Base-by-base conservation (phyloP, 208 protist species). In the Trypanosoma scelopori region DNA sequence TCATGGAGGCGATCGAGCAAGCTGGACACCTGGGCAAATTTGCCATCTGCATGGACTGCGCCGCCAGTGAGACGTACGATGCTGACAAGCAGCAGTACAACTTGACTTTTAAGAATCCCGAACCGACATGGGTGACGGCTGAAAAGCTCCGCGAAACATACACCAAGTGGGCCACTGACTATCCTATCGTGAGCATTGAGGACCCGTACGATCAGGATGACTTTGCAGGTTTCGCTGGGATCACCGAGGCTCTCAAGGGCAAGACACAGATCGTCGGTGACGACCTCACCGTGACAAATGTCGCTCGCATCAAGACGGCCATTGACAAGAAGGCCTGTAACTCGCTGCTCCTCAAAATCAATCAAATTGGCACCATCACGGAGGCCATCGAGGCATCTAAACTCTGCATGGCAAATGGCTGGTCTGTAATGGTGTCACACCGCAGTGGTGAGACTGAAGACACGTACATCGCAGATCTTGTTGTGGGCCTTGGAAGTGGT, bases 191-290 rank as follows among this genome's bases (percentile, higher is more conserved):
- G 67, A 99, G 97, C 32, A 99, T 99, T 76, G 99, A 99, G 90
- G 99, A 99, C 82, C 97, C 97, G 15, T 99, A 99, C 74, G 98
- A 98, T 72, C 87, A 99, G 85, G 96, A 99, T 78, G 98, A 99
- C 86, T 99, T 94, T 71, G 96, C 96, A 49, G 78, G 85, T 43
- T 99, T 93, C 51, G 70, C 70, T 28, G 79, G 74, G 30, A 81
- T 99, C 51, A 97, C 91, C 12, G 76, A 71, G 32, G 68, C 68
- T 12, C 66, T 96, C 13, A 70, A 70, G 42, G 78, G 84, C 73
- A 93, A 84, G 65, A 71, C 78, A 7, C 97, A 99, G 85, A 89
- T 99, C 66, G 98, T 99, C 23, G 98, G 98, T 67, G 98, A 99
- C 74, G 99, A 99, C 79, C 84, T 99, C 11, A 91, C 96, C 18